phyloP scores from a whole-genome alignment of 176 grass and related monocot species.

The Avena atlantica region DNA sequence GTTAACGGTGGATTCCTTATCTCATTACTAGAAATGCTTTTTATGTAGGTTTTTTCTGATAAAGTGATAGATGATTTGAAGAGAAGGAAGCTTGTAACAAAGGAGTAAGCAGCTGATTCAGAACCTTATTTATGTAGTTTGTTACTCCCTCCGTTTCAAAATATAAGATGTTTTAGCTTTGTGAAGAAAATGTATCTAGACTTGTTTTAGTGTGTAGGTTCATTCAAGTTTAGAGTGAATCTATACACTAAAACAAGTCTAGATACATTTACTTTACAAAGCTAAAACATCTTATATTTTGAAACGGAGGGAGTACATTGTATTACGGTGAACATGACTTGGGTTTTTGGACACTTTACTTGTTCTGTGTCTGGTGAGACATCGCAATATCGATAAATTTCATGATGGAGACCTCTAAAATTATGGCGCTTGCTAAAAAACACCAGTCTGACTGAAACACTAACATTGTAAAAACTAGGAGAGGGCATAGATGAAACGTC shows the following conservation, averaged over 20 bases:
- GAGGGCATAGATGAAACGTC: background rate
- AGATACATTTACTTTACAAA: too few species aligned
- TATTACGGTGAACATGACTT: background rate
- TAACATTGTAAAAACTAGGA: too few species aligned
- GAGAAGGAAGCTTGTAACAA: constrained; percentile 79
- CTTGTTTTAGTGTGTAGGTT: too few species aligned
- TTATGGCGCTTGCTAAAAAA: background rate
- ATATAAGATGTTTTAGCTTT: too few species aligned
- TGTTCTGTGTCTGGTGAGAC: background rate
- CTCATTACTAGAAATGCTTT: constrained; percentile 15
- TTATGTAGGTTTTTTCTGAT: constrained; percentile 57
- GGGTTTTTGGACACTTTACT: background rate
- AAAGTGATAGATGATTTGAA: constrained; percentile 66
- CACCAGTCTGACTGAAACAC: too few species aligned
- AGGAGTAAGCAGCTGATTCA: constrained; percentile 61
- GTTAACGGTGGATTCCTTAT: background rate
- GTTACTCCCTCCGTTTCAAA: too few species aligned
- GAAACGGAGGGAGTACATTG: too few species aligned
- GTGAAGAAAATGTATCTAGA: too few species aligned
- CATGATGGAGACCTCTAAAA: background rate
- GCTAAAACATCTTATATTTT: too few species aligned
- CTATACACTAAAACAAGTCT: too few species aligned
- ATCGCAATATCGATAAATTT: background rate
- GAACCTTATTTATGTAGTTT: constrained; percentile 23
- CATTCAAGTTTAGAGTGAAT: too few species aligned